Evolutionary conservation across 2,329 filamentous ascomycete genomes (phyloP).

Genomic region (Calonectria honghensis): DNA sequence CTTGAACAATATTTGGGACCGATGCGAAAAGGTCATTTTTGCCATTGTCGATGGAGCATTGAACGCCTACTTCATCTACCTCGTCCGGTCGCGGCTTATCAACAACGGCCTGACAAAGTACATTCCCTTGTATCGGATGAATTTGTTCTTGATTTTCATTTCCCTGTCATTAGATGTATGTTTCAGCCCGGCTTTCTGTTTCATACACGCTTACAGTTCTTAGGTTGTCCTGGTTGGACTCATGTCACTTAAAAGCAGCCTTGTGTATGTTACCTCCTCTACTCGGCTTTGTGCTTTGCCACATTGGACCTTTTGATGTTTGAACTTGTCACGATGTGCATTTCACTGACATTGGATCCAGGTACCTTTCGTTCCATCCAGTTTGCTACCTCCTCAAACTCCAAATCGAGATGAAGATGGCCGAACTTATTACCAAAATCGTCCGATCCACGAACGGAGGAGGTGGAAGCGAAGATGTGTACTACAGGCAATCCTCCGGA

Average conservation of each 20-base stretch:
- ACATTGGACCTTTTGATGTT: not conserved
- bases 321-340: fast-evolving
- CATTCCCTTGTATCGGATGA: conserved; percentile 63
- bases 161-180: conserved; percentile 55
- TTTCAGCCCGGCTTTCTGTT: fast-evolving
- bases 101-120: conserved; percentile 70
- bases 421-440: conserved; percentile 66
- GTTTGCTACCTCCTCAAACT: conserved; percentile 69
- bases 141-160: conserved; percentile 51
- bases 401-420: conserved; percentile 71
- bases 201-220: not conserved
- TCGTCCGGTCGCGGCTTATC: conserved; percentile 66
- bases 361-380: conserved; percentile 62
- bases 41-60: conserved; percentile 67
- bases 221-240: conserved; percentile 53
- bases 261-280: conserved; percentile 48
- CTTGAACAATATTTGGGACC: conserved; percentile 72
- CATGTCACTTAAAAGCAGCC: conserved; percentile 53
- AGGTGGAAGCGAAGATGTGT: conserved; percentile 32
- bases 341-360: conserved; percentile 26
- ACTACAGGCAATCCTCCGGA: conserved; percentile 31
- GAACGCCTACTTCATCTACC: conserved; percentile 70
- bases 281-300: not conserved
- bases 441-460: conserved; percentile 34
- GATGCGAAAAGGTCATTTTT: conserved; percentile 71